Base-by-base conservation (phyloP, 2,329 filamentous ascomycete genomes). In the Metarhizium robertsii region DNA sequence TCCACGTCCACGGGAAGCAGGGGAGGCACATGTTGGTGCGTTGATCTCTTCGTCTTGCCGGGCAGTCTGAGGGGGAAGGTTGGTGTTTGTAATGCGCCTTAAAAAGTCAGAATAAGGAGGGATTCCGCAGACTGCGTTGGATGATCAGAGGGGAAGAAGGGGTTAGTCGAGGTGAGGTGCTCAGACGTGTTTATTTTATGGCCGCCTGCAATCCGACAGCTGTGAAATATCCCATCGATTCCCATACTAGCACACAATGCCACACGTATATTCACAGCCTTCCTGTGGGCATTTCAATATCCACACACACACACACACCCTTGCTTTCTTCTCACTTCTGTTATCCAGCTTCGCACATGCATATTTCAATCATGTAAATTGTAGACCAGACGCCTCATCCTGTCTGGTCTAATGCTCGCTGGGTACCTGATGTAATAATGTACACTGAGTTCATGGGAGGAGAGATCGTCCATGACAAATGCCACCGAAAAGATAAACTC, bases 371-470 rank as follows among this genome's bases (percentile, higher is more conserved):
- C 48, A 57, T 57, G 48, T 61, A 20, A 59, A 67, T 67, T 67
- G 62, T 60, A 62, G 59, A 67, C 65, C 68, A 63, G 64, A 68
- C 67, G 67, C 69, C 69, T 59, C 62, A 61, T 57, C 67, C 63
- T 65, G 60, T 64, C 62, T 69, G 68, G 72, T 76, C 73, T 76
- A 76, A 73, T 74, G 71, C 71, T 72, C 70, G 70, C 69, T 69
- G 67, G 65, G 53, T 69, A 64, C 69, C 69, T 64, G 65, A 66
- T 70, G 68, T 78, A 77, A 71, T 77, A 78, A 71, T 77, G 71
- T 79, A 79, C 75, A 79, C 65, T 71, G 55, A 69, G 66, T 68
- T 72, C 69, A 73, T 71, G 67, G 70, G 77, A 77, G 76, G 74
- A 78, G 77, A 77, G 75, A 79, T 76, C 70, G 71, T 76, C 57